Conservation (phyloP, 495 filamentous ascomycete species). For the Talaromyces ruber region DNA sequence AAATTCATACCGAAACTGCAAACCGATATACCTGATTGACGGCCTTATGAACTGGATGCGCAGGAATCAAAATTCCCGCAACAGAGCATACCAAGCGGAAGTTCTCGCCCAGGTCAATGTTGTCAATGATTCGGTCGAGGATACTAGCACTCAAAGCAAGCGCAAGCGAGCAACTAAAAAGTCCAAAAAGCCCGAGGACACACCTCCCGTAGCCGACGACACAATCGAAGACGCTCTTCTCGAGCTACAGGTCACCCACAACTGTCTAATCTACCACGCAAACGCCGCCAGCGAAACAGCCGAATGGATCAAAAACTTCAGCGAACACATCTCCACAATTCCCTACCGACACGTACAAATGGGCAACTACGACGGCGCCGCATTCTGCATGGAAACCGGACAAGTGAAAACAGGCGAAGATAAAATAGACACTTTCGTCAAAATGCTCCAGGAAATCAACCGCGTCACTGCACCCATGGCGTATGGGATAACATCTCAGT, state of each 20-base stretch:
- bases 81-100: slow-evolving; percentile 57
- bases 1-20: slow-evolving; percentile 39
- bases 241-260: slow-evolving; percentile 59
- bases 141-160: slow-evolving; percentile 12
- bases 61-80: slow-evolving; percentile 59
- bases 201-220: slow-evolving; percentile 57
- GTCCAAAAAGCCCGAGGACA: slow-evolving; percentile 31
- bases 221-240: slow-evolving; percentile 67
- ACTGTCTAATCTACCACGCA: slow-evolving; percentile 67
- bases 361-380: slow-evolving; percentile 39
- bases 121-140: slow-evolving; percentile 7
- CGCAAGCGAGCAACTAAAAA: slow-evolving; percentile 18
- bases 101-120: slow-evolving; percentile 43
- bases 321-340: slow-evolving; percentile 69
- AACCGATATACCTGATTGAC: slow-evolving; percentile 69
- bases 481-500: slow-evolving; percentile 57
- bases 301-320: slow-evolving; percentile 71
- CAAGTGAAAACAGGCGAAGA: slow-evolving; percentile 70
- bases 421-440: slow-evolving; percentile 58
- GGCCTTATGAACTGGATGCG: slow-evolving; percentile 59
- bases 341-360: slow-evolving; percentile 54
- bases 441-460: slow-evolving; percentile 71
- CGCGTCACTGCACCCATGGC: slow-evolving; percentile 68
- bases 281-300: slow-evolving; percentile 52
- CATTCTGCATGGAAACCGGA: slow-evolving; percentile 77